Evolutionary conservation across 345 rosid genomes (phyloP).

Genomic region (Ricinus communis): DNA sequence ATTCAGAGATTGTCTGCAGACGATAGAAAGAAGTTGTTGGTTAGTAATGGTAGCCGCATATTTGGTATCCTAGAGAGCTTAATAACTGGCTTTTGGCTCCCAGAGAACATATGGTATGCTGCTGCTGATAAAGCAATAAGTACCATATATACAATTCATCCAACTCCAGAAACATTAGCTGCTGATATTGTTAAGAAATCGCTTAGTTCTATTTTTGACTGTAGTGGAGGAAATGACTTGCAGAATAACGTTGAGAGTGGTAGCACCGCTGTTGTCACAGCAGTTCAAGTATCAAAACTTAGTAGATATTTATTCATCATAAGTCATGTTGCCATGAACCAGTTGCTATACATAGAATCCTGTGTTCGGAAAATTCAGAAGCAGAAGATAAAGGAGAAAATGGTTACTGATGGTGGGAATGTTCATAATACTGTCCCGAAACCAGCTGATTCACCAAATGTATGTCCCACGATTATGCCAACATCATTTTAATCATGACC

Average conservation of each 20-base stretch:
- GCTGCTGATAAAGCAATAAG: slow-evolving; percentile 93
- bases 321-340: slow-evolving; percentile 95
- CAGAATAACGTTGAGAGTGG: slow-evolving; percentile 38
- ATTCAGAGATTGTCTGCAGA: slow-evolving; percentile 83
- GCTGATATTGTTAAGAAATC: slow-evolving; percentile 68
- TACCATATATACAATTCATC: slow-evolving; percentile 74
- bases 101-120: slow-evolving; percentile 82
- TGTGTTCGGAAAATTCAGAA: slow-evolving; percentile 77
- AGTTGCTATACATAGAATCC: slow-evolving; percentile 86
- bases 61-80: slow-evolving; percentile 76
- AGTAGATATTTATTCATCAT: slow-evolving; percentile 76
- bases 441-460: slow-evolving; percentile 41
- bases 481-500: slow-evolving; percentile 9
- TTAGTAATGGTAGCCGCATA: slow-evolving; percentile 65
- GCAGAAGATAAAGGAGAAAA: slow-evolving; percentile 66
- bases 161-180: slow-evolving; percentile 84
- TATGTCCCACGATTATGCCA: slow-evolving; percentile 17
- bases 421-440: slow-evolving; percentile 21
- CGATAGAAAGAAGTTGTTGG: slow-evolving; percentile 72
- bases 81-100: slow-evolving; percentile 80
- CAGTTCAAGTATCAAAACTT: slow-evolving; percentile 72
- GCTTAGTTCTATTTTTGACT: slow-evolving; percentile 55
- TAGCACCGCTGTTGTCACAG: slow-evolving; percentile 34
- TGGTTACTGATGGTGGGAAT: slow-evolving; percentile 40
- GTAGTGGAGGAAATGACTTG: slow-evolving; percentile 45